These are phyloP conservation scores for Penicillium brasilianum DNA, from an alignment of 2,329 filamentous ascomycete genomes.

Conservation along the genomic window DNA sequence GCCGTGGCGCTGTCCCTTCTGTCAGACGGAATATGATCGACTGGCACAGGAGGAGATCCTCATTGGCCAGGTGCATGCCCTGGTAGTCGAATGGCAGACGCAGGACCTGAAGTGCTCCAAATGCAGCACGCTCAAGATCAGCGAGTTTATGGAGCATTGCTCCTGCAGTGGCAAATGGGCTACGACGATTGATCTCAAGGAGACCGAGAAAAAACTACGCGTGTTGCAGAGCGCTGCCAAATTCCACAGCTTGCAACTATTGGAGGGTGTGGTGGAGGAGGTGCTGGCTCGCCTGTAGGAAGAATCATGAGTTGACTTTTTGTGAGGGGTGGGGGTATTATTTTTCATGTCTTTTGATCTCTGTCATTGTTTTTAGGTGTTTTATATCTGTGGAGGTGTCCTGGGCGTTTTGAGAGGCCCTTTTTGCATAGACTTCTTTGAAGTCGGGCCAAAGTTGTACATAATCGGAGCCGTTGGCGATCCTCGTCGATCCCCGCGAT, in stretches of 20 bases:
- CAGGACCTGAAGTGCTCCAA: constrained; percentile 90
- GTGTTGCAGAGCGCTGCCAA: constrained; percentile 76
- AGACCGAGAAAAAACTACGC: constrained; percentile 66
- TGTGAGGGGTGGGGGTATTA: no score
- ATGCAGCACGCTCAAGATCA: constrained; percentile 69
- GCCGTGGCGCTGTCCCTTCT: constrained; percentile 78
- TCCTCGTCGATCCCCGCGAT: constrained; percentile 22
- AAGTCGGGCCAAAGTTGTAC: constrained; percentile 20
- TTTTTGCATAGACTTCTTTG: constrained; percentile 11
- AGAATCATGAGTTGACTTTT: not conserved
- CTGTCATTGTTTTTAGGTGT: not conserved
- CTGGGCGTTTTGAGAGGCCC: constrained; percentile 11
- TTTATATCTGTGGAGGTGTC: not conserved
- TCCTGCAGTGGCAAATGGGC: constrained; percentile 88
- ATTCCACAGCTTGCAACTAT: constrained; percentile 81
- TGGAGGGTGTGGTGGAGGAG: constrained; percentile 74
- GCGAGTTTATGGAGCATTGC: constrained; percentile 97
- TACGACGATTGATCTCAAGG: constrained; percentile 69
- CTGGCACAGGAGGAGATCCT: constrained; percentile 82
- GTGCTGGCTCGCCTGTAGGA: constrained; percentile 56
- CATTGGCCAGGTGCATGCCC: constrained; percentile 74
- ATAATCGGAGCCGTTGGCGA: constrained; percentile 21
- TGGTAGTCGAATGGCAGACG: constrained; percentile 79
- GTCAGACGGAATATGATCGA: constrained; percentile 75
- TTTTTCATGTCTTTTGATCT: not conserved